Percentiles rank a stretch among this genome's conserved stretches.
phyloP scores from a whole-genome alignment of 305 asterid genomes.

The Fraxinus sp. region DNA sequence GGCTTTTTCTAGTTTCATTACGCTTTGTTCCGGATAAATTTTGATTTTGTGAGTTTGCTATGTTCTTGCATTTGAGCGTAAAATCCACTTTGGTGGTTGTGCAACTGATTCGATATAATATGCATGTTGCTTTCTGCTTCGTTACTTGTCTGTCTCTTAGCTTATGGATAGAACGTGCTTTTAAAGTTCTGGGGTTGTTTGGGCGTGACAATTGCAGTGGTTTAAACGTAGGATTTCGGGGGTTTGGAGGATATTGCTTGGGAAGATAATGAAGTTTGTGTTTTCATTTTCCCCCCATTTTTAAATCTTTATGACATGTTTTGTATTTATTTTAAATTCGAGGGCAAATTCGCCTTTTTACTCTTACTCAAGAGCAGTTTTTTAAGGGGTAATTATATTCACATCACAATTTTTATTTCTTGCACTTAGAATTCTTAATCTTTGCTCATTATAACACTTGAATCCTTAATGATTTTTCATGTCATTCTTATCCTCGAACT shows the following conservation, averaged over 20 bases:
- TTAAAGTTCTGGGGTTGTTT: background rate
- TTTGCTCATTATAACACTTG: background rate
- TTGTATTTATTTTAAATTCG: background rate
- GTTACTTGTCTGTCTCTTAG: background rate
- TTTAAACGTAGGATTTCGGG: background rate
- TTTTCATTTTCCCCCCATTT: background rate
- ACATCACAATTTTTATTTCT: background rate
- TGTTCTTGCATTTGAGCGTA: conserved; percentile 6
- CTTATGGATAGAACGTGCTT: background rate
- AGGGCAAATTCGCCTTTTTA: background rate
- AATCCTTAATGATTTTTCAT: background rate
- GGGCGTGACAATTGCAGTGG: background rate
- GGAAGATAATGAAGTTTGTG: background rate
- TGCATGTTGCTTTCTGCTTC: background rate
- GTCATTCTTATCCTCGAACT: no score
- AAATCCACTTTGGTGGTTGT: background rate
- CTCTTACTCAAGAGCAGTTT: background rate
- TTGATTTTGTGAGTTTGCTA: background rate
- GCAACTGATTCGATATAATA: background rate
- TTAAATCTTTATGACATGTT: background rate
- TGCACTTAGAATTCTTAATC: background rate
- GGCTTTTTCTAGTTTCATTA: background rate
- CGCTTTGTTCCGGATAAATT: background rate
- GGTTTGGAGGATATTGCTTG: background rate
- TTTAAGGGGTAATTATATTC: background rate